Conservation (phyloP, 805 yeast species). For the Isabelozyma gotoi region DNA sequence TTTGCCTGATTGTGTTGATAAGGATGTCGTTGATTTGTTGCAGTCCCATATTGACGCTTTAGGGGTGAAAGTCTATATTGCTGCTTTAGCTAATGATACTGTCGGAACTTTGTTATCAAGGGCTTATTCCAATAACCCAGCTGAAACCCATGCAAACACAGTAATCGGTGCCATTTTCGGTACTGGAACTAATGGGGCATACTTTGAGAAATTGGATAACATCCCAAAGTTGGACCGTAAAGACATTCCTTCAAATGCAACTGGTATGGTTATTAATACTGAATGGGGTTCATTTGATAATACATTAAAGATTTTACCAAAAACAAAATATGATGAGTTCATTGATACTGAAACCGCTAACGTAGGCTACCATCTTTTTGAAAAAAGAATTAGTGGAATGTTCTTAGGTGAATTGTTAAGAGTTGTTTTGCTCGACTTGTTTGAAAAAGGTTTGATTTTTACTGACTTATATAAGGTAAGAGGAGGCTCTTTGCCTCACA, state of each 20-base stretch:
- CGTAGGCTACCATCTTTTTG: slow-evolving; percentile 87
- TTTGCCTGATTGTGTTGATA: slow-evolving; percentile 79
- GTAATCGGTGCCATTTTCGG: slow-evolving; percentile 91
- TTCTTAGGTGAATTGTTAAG: slow-evolving; percentile 88
- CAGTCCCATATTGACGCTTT: slow-evolving; percentile 66
- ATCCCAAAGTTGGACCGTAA: slow-evolving; percentile 65
- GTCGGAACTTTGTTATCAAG: slow-evolving; percentile 91
- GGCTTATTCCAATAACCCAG: slow-evolving; percentile 68
- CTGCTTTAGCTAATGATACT: slow-evolving; percentile 93
- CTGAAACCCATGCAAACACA: slow-evolving; percentile 69
- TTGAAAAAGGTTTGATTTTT: slow-evolving; percentile 57
- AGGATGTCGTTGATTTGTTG: slow-evolving; percentile 73
- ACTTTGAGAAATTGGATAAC: slow-evolving; percentile 71
- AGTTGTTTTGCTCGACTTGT: slow-evolving; percentile 67
- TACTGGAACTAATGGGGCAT: slow-evolving; percentile 97
- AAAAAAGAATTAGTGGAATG: slow-evolving; percentile 90
- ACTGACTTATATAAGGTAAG: slow-evolving; percentile 46
- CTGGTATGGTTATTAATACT: slow-evolving; percentile 86
- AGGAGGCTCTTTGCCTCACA: slow-evolving; percentile 52
- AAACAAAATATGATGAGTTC: slow-evolving; percentile 69
- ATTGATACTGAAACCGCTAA: slow-evolving; percentile 78
- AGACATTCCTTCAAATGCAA: slow-evolving; percentile 43
- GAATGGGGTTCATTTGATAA: slow-evolving; percentile 99
- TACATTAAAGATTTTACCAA: slow-evolving; percentile 70
- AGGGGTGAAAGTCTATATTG: slow-evolving; percentile 65